These are phyloP conservation scores for Beauveria australis DNA, from an alignment of 2,329 filamentous ascomycete species.

Conservation along the genomic window DNA sequence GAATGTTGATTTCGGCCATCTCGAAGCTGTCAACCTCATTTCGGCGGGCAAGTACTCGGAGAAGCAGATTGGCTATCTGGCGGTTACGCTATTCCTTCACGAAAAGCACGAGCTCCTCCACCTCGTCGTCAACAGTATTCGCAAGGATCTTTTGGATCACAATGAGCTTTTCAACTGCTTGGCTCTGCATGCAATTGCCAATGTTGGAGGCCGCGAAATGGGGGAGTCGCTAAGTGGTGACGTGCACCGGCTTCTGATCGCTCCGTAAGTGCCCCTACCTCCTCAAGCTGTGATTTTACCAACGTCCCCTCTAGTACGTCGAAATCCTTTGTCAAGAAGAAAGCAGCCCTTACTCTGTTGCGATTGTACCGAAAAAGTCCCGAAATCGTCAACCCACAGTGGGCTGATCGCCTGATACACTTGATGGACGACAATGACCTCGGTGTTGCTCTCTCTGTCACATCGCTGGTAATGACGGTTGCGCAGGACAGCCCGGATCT, in stretches of 20 bases:
- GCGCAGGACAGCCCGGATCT: constrained; percentile 91
- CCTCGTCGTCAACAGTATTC: constrained; percentile 95
- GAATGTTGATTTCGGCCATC: constrained; percentile 97
- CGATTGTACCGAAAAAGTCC: constrained; percentile 92
- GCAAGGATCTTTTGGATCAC: constrained; percentile 88
- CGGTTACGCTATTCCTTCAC: constrained; percentile 93
- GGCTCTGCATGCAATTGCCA: constrained; percentile 93
- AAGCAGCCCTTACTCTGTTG: constrained; percentile 87
- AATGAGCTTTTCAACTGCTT: constrained; percentile 98
- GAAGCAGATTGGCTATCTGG: constrained; percentile 97
- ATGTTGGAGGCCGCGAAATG: constrained; percentile 95
- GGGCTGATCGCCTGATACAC: constrained; percentile 97
- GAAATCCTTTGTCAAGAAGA: constrained; percentile 98
- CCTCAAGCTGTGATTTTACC: background rate
- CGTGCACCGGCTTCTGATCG: constrained; percentile 89
- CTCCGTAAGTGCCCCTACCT: constrained; percentile 57
- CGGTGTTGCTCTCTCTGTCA: constrained; percentile 90
- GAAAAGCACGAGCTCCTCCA: constrained; percentile 95
- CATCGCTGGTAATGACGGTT: constrained; percentile 87
- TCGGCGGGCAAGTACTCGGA: constrained; percentile 96
- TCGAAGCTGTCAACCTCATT: constrained; percentile 96
- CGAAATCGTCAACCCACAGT: constrained; percentile 88
- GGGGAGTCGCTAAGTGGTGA: constrained; percentile 87
- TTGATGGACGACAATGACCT: constrained; percentile 95
- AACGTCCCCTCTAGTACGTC: constrained; percentile 42